phyloP scores from a whole-genome alignment of 2,329 filamentous ascomycete species.

The Fusarium sp. region DNA sequence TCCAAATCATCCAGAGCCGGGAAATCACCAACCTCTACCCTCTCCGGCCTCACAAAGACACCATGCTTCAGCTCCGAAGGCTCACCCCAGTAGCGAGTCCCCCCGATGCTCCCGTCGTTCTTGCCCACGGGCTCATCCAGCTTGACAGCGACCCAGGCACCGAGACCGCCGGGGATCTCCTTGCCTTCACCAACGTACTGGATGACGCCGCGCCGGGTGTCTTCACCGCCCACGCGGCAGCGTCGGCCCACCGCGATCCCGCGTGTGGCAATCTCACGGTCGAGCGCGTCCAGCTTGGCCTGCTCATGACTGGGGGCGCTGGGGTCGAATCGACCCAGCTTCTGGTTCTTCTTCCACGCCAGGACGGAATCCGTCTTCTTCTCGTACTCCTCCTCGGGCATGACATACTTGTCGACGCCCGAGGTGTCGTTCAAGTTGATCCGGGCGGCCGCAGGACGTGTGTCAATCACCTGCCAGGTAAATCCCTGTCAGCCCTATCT shows the following conservation, averaged over 20 bases:
- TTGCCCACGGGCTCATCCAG: slow-evolving; percentile 86
- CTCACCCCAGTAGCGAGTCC: slow-evolving; percentile 76
- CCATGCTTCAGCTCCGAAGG: slow-evolving; percentile 76
- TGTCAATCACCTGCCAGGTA: slow-evolving; percentile 77
- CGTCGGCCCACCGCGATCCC: slow-evolving; percentile 73
- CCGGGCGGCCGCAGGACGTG: slow-evolving; percentile 78
- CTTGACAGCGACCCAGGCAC: slow-evolving; percentile 79
- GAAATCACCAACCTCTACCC: slow-evolving; percentile 82
- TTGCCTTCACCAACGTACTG: slow-evolving; percentile 79
- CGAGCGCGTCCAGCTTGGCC: slow-evolving; percentile 75
- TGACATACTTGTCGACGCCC: slow-evolving; percentile 87
- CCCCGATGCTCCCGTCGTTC: slow-evolving; percentile 81
- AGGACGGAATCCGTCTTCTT: slow-evolving; percentile 88
- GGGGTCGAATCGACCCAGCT: slow-evolving; percentile 96
- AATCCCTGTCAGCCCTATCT: slow-evolving; percentile 48
- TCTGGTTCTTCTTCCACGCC: slow-evolving; percentile 94
- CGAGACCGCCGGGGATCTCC: slow-evolving; percentile 75
- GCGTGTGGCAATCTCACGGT: slow-evolving; percentile 76
- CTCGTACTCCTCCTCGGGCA: slow-evolving; percentile 89
- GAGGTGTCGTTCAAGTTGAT: slow-evolving; percentile 86
- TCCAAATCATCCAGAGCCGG: slow-evolving; percentile 79
- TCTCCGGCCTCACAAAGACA: slow-evolving; percentile 82
- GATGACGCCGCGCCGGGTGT: slow-evolving; percentile 76
- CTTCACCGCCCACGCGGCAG: slow-evolving; percentile 75
- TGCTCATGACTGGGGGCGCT: slow-evolving; percentile 80